These are phyloP conservation scores for Coffea eugenioides DNA, from an alignment of 257 asterid genomes.

Conservation along the genomic window DNA sequence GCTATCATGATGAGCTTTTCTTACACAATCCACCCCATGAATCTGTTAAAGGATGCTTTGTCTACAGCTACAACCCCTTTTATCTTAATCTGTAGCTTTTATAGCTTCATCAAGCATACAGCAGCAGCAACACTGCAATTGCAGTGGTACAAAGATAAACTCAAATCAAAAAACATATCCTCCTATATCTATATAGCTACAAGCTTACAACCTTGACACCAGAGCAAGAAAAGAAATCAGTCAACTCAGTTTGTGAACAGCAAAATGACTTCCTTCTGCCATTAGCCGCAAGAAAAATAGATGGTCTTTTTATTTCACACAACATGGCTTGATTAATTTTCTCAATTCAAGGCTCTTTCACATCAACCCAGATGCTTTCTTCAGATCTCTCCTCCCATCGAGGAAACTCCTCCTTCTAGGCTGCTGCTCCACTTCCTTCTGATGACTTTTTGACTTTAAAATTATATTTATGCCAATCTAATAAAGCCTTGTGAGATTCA, in stretches of 20 bases:
- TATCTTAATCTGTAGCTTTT: too few relatives aligned
- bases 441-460: constrained; percentile 29
- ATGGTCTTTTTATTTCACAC: constrained; percentile 34
- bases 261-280: constrained; percentile 65
- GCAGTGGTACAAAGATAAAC: too few relatives aligned
- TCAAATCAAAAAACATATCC: too few relatives aligned
- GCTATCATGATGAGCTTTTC: constrained; percentile 80
- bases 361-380: constrained; percentile 35
- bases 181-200: constrained; percentile 35
- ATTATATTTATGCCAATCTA: constrained; percentile 14
- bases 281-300: constrained; percentile 33
- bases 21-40: constrained; percentile 88
- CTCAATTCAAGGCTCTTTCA: constrained; percentile 34
- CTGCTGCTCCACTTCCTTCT: constrained; percentile 13
- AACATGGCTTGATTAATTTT: constrained; percentile 19
- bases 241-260: constrained; percentile 51
- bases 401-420: constrained; percentile 19
- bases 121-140: too few relatives aligned
- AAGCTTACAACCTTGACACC: constrained; percentile 54
- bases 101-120: too few relatives aligned
- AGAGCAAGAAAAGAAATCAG: too few relatives aligned
- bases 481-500: constrained; percentile 21
- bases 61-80: constrained; percentile 37
- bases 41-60: constrained; percentile 93
- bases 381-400: constrained; percentile 35